These are phyloP conservation scores for Oldenlandia corymbosa DNA, from an alignment of 257 asterid species.

Conservation along the genomic window DNA sequence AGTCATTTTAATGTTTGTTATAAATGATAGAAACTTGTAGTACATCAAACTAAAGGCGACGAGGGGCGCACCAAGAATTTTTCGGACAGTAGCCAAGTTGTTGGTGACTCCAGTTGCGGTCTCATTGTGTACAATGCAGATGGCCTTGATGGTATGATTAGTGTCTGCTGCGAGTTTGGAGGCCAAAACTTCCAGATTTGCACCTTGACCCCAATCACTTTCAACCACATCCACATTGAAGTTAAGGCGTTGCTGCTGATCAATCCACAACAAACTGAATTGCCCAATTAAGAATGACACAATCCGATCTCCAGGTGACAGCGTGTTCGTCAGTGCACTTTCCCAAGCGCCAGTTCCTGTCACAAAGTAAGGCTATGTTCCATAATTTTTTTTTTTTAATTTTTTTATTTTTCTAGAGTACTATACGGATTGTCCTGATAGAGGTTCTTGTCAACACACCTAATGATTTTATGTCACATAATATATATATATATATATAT, in stretches of 20 bases:
- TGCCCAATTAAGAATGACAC: constrained; percentile 91
- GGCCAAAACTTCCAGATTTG: constrained; percentile 72
- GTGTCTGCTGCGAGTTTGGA: constrained; percentile 69
- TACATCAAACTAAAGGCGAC: no score
- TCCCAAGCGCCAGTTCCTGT: constrained; percentile 99
- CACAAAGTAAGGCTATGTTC: no score
- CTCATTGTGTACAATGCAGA: constrained; percentile 97
- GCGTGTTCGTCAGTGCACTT: constrained; percentile 95
- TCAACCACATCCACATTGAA: constrained; percentile 92
- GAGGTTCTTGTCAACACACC: no score
- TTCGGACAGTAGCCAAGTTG: constrained; percentile 87
- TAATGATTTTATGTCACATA: no score
- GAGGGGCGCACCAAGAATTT: constrained; percentile 93
- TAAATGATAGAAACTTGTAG: no score
- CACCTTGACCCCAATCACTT: constrained; percentile 96
- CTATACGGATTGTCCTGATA: no score
- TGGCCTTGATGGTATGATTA: constrained; percentile 81
- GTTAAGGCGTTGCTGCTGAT: constrained; percentile 90
- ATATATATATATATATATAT: no score
- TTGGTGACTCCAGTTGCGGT: constrained; percentile 97
- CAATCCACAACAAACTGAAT: constrained; percentile 97
- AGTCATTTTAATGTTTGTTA: no score
- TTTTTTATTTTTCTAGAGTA: no score
- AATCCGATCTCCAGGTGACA: constrained; percentile 88
- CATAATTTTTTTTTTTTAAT: no score